Conservation (phyloP, 495 filamentous ascomycete genomes). For the Articulospora tetracladia region DNA sequence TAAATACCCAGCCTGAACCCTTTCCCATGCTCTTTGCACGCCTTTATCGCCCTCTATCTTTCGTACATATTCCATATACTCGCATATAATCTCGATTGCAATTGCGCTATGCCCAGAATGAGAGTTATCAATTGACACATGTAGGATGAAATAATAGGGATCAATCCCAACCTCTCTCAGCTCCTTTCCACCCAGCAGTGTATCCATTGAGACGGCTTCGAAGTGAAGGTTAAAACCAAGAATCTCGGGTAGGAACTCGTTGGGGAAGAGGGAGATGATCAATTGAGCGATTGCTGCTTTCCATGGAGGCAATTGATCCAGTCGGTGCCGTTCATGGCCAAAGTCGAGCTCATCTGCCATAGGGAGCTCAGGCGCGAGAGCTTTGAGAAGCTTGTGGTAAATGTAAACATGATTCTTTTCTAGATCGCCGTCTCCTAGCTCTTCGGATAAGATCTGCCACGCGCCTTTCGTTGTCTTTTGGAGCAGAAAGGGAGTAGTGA, state of each 20-base stretch:
- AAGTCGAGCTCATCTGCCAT: conserved; percentile 30
- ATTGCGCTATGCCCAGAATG: conserved; percentile 47
- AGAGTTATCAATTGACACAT: conserved; percentile 47
- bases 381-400: conserved; percentile 37
- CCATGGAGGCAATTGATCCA: conserved; percentile 36
- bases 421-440: conserved; percentile 46
- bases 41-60: conserved; percentile 22
- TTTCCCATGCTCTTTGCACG: conserved; percentile 35
- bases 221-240: conserved; percentile 49
- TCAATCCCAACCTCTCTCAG: conserved; percentile 39
- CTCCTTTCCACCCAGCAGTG: conserved; percentile 39
- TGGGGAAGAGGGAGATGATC: conserved; percentile 40
- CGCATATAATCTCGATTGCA: conserved; percentile 33
- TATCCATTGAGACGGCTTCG: conserved; percentile 38
- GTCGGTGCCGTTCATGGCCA: conserved; percentile 27
- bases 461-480: conserved; percentile 35
- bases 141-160: conserved; percentile 46
- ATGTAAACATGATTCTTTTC: conserved; percentile 43
- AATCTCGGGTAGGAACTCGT: conserved; percentile 49
- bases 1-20: conserved; percentile 44
- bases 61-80: conserved; percentile 34
- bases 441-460: conserved; percentile 49
- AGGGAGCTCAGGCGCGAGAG: conserved; percentile 27
- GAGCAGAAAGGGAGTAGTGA: conserved; percentile 34
- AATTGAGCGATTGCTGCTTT: conserved; percentile 43